Base-by-base conservation (phyloP, 306 rosid genomes). In the Rosa lucieae region DNA sequence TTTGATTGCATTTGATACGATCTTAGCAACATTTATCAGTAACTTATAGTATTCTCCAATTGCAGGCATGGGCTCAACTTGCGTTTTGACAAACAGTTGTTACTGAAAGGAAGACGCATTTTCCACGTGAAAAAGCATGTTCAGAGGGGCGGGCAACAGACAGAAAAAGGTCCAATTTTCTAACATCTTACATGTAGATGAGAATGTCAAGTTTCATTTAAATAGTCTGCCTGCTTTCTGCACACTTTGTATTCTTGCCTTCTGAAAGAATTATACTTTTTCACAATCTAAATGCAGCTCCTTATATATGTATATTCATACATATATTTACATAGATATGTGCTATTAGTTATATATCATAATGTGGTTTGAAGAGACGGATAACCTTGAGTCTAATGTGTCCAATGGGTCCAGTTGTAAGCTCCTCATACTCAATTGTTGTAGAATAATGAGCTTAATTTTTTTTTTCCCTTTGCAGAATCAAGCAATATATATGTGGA, bases 21-120 rank as follows among this genome's bases (percentile, higher is more conserved):
- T 43, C 46, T 37, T 47, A 59, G 43, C 23, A 17, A 8, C 37
- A 58, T 26, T 67, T 56, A 4, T 49, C 29, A 70, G 47, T 65
- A 73, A 81, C 75, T 72, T 3, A 23, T 55, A 40, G 78, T 65
- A 39, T 74, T 59, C 71, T 67, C 35, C 42, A 79, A 73, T 76
- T 88, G 76, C 84, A 94, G 99, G 77, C 88, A 94, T 67, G 89
- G 69, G 52, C 85, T 85, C 71, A 74, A 74, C 73, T 81, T 94
- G 82, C 12, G n/a, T 46, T 91, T 75, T 89, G 89, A 67, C 44
- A 48, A 78, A 71, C 89, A 91, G 74, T 76, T 51, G 5, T 84
- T 94, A 14, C 86, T 91, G 43, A 58, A 73, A 3, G 99, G 88
- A 73, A 90, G 84, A 70, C 87, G 48, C 14, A 48, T 84, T 17